Evolutionary conservation across 164 flowering plant genomes (phyloP).

Genomic region (Vitis labrusca): DNA sequence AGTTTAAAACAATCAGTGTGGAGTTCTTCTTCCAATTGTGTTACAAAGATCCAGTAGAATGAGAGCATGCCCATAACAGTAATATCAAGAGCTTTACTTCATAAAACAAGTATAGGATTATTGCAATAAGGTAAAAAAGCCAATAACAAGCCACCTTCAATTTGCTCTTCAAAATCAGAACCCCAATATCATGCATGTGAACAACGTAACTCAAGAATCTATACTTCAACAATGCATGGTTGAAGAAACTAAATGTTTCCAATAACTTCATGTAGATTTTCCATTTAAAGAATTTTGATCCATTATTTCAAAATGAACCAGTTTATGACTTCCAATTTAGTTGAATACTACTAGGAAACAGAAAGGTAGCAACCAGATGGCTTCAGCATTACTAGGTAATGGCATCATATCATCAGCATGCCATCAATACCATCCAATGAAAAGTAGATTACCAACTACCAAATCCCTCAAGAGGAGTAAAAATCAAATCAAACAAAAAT

Average conservation of each 20-base stretch:
- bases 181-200: background rate
- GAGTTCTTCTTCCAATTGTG: background rate
- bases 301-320: background rate
- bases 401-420: background rate
- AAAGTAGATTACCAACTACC: background rate
- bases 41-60: background rate
- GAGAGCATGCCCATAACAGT: background rate
- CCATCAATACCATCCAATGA: background rate
- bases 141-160: background rate
- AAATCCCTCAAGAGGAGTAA: too few species aligned
- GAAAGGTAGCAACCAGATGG: background rate
- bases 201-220: background rate
- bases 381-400: background rate
- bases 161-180: background rate
- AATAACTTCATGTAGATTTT: background rate
- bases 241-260: background rate
- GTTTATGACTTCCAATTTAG: background rate
- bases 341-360: too few species aligned
- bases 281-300: background rate
- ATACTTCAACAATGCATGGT: background rate
- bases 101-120: background rate
- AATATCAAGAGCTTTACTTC: background rate
- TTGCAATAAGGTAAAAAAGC: background rate
- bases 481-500: too few species aligned
- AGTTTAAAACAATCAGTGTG: slow-evolving; percentile 3